Base-by-base conservation (phyloP, 192 early-diverging fungal species). In the Coemansia sp. region DNA sequence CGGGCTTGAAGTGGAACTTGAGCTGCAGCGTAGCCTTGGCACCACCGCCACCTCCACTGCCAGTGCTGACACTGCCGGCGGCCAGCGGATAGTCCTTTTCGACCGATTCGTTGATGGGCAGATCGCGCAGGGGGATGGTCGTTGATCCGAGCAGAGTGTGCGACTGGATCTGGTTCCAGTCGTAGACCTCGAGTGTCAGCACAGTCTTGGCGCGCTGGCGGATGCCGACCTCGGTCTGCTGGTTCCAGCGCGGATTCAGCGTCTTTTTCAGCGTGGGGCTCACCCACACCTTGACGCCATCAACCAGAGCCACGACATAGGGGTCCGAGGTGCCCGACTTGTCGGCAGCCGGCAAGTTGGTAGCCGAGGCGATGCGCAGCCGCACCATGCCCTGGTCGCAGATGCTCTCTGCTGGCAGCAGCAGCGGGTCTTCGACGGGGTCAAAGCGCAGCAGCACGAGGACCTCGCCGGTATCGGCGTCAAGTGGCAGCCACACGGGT, bases 91-190 rank as follows among this genome's bases (percentile, higher is more conserved):
- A 74, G 59, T 71, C 64, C 61, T 71, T 69, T 25, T 86, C 78
- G 22, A 84, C 80, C 14, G 76, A 47, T 35, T 87, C 67, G 42
- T 77, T 66, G 29, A 86, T 71, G n/a, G 86, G 86, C 31, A 91
- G 68, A 31, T 83, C 81, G 25, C 66, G 66, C 19, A 94, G 74
- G 39, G 86, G 73, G 38, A 94, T 69, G 7, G 68, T 68, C 17
- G 73, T 76, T 4, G 62, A 51, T 53, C 88, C 91, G 7, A 94
- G 74, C 42, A 83, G 82, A 39, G 84, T 87, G 64, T 88, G 80
- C 19, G 85, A 79, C 45, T 85, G 86, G 38, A 94, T 71, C 77
- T 90, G 87, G 62, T 94, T 89, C 91, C 91, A 94, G 74, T 94
- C 93, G 64, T 78, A 94, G 10, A 92, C 81, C 38, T 90, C 86